Evolutionary conservation across 352 stramenopile genomes (phyloP).

Genomic region (Globisporangium lucens): DNA sequence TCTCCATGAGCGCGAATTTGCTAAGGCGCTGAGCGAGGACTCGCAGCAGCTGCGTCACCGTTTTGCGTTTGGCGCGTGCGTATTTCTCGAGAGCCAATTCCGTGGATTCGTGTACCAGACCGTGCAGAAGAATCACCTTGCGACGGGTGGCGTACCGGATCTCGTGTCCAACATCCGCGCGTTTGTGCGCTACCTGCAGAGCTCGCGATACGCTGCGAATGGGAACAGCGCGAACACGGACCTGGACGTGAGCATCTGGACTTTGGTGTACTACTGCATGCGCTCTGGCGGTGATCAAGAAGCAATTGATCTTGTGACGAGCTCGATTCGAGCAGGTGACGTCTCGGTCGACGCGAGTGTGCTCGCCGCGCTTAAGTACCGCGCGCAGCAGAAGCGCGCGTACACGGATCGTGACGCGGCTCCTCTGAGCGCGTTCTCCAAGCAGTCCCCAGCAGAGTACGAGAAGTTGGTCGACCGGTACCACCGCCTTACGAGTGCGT

Average conservation of each 20-base stretch:
- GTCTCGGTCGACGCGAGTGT: constrained; percentile 55
- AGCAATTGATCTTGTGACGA: constrained; percentile 53
- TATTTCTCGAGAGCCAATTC: constrained; percentile 82
- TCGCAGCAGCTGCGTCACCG: constrained; percentile 42
- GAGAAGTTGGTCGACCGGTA: constrained; percentile 61
- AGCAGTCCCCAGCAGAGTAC: constrained; percentile 66
- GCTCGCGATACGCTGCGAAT: constrained; percentile 50
- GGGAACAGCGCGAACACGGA: constrained; percentile 20
- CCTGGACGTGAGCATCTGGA: constrained; percentile 59
- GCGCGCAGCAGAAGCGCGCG: constrained; percentile 53
- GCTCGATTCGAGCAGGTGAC: constrained; percentile 36
- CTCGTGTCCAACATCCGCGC: constrained; percentile 70
- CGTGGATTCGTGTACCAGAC: constrained; percentile 74
- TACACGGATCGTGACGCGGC: constrained; percentile 34
- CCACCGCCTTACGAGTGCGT: constrained; percentile 64
- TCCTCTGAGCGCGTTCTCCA: constrained; percentile 53
- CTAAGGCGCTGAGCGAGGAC: constrained; percentile 33
- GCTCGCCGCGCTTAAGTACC: constrained; percentile 56
- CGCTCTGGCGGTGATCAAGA: constrained; percentile 73
- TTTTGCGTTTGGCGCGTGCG: constrained; percentile 61
- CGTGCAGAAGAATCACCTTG: constrained; percentile 68
- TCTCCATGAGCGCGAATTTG: constrained; percentile 60
- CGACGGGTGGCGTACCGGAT: constrained; percentile 66
- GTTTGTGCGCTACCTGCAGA: constrained; percentile 77
- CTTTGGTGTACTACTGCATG: constrained; percentile 78